Evolutionary conservation across 805 yeast species (phyloP).

Genomic region (Nakazawaea holstii): DNA sequence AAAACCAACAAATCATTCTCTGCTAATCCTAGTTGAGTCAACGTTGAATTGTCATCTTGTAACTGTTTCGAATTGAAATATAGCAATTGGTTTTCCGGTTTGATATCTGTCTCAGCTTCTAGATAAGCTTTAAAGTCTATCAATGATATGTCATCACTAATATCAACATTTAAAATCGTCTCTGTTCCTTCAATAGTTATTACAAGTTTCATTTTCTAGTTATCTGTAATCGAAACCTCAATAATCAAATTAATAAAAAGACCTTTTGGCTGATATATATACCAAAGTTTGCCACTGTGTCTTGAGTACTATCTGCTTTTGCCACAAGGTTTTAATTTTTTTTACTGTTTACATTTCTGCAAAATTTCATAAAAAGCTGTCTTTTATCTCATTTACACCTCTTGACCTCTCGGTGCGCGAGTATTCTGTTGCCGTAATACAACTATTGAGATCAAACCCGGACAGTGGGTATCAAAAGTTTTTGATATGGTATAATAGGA

Average conservation of each 20-base stretch:
- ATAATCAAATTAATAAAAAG: too few species aligned
- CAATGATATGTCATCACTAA: conserved; percentile 57
- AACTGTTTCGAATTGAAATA: conserved; percentile 40
- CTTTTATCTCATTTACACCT: too few species aligned
- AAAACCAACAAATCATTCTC: conserved; percentile 57
- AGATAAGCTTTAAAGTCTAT: conserved; percentile 69
- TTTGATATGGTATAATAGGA: too few species aligned
- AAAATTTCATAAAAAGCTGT: too few species aligned
- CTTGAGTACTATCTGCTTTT: neutral
- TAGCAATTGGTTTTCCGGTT: conserved; percentile 41
- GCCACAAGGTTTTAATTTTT: neutral
- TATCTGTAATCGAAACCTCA: neutral
- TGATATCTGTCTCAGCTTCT: conserved; percentile 61
- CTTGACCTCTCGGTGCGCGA: too few species aligned
- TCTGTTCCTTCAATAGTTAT: conserved; percentile 46
- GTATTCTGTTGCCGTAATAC: too few species aligned
- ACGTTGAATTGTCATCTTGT: conserved; percentile 25
- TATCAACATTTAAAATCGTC: conserved; percentile 49
- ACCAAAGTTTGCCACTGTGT: neutral
- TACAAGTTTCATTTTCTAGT: conserved; percentile 40
- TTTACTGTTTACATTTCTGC: too few species aligned
- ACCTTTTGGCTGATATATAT: neutral
- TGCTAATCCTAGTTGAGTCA: conserved; percentile 42
- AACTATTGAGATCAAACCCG: too few species aligned
- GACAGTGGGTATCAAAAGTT: too few species aligned